Evolutionary conservation across 306 rosid genomes (phyloP).

Genomic region (Lathyrus oleraceus): DNA sequence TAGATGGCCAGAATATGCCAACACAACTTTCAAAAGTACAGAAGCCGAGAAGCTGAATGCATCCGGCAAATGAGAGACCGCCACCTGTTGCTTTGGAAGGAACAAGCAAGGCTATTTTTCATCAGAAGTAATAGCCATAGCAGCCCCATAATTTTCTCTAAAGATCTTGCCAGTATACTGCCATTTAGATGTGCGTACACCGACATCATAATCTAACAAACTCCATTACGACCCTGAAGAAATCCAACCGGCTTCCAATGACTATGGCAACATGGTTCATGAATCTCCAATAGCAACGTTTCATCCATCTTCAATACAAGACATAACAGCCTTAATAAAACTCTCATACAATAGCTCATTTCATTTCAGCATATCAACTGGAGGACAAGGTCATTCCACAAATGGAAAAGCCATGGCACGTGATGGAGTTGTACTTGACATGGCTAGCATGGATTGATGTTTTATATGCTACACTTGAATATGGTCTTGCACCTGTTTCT

Average conservation of each 20-base stretch:
- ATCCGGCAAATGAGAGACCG: slow-evolving; percentile 67
- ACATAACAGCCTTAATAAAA: slow-evolving; percentile 45
- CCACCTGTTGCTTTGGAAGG: slow-evolving; percentile 70
- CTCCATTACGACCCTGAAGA: slow-evolving; percentile 55
- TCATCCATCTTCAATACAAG: slow-evolving; percentile 58
- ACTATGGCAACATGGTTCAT: slow-evolving; percentile 58
- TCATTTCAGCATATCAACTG: slow-evolving; percentile 52
- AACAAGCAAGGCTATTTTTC: background rate
- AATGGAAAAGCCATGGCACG: slow-evolving; percentile 70
- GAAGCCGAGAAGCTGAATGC: slow-evolving; percentile 81
- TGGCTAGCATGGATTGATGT: slow-evolving; percentile 63
- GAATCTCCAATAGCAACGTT: slow-evolving; percentile 57
- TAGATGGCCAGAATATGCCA: slow-evolving; percentile 98
- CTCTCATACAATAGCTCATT: slow-evolving; percentile 41
- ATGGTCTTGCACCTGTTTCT: slow-evolving; percentile 65
- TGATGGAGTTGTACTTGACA: slow-evolving; percentile 67
- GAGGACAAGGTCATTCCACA: slow-evolving; percentile 75
- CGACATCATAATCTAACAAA: slow-evolving; percentile 30
- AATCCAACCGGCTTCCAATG: slow-evolving; percentile 53
- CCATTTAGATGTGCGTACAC: no score
- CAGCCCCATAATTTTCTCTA: no score
- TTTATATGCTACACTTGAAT: slow-evolving; percentile 47
- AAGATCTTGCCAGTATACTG: no score
- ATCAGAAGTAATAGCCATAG: no score
- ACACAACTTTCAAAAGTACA: slow-evolving; percentile 90